A percentile compares a stretch with the other conserved stretches of the same genome.
Evolutionary conservation across 1,284 basidiomycete genomes (phyloP).

Genomic region (Thelephora terrestris): DNA sequence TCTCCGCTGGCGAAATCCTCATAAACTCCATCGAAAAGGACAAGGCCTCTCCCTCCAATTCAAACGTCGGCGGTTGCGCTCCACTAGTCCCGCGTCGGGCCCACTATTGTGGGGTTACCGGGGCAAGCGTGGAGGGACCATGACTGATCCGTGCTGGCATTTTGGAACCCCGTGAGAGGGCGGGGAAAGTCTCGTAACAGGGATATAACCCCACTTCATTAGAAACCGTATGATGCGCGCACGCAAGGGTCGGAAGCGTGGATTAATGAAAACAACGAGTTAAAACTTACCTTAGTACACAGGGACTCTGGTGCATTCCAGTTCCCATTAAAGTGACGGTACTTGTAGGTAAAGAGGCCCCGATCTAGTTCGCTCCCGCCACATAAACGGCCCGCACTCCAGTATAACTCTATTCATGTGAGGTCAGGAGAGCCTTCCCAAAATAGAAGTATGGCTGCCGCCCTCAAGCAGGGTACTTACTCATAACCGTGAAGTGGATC

Average conservation of each 20-base stretch:
- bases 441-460: conserved; percentile 77
- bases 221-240: conserved; percentile 77
- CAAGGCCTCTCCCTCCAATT: conserved; percentile 70
- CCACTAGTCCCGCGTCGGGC: conserved; percentile 90
- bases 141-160: conserved; percentile 70
- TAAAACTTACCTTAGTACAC: conserved; percentile 76
- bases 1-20: conserved; percentile 90
- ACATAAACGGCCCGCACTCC: conserved; percentile 91
- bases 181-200: conserved; percentile 80
- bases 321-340: conserved; percentile 63
- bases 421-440: conserved; percentile 67
- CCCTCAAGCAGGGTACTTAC: conserved; percentile 80
- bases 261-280: too few species aligned
- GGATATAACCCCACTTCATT: conserved; percentile 80
- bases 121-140: conserved; percentile 91
- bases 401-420: conserved; percentile 56
- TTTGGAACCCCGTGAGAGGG: conserved; percentile 55
- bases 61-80: conserved; percentile 63
- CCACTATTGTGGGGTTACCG: conserved; percentile 94
- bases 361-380: conserved; percentile 93
- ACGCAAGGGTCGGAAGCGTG: conserved; percentile 1
- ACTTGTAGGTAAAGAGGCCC: conserved; percentile 80
- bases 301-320: conserved; percentile 79
- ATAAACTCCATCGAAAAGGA: conserved; percentile 94
- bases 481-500: conserved; percentile 82